Percentiles rank a stretch among this genome's conserved stretches.
Conservation (phyloP, 495 filamentous ascomycete genomes). For the Astrocystis sublimbata region DNA sequence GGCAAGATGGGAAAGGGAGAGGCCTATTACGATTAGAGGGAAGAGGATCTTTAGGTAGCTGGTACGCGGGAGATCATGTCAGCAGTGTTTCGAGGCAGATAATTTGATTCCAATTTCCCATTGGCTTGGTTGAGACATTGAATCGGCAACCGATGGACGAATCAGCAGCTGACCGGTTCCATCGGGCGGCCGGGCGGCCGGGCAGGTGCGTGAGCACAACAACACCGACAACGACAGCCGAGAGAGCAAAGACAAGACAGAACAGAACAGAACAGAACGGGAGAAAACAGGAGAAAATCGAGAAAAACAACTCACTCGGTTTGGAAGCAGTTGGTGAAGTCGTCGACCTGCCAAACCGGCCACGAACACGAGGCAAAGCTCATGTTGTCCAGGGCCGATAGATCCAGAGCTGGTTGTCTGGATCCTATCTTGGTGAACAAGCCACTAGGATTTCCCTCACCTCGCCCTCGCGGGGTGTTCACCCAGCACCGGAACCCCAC, state of each 20-base stretch:
- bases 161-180: not conserved
- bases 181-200: not conserved
- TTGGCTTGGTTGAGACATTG: constrained; percentile 3
- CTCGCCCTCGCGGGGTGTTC: constrained; percentile 14
- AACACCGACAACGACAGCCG: too few species aligned
- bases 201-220: not conserved
- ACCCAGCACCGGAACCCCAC: constrained; percentile 11
- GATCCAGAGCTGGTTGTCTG: too few species aligned
- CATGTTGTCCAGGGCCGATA: constrained; percentile 38
- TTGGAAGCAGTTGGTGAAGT: constrained; percentile 86
- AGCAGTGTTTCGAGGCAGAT: constrained; percentile 22
- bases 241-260: too few species aligned
- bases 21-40: constrained; percentile 67
- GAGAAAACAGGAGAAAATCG: constrained; percentile 2
- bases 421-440: not conserved
- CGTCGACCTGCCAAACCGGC: constrained; percentile 84
- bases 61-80: constrained; percentile 21
- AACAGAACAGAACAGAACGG: too few species aligned
- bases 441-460: constrained; percentile 2
- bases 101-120: too few species aligned
- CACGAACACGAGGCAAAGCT: constrained; percentile 72
- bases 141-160: not conserved
- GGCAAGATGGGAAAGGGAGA: constrained; percentile 69
- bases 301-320: constrained; percentile 66
- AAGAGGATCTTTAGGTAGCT: constrained; percentile 86